Evolutionary conservation across 2,329 filamentous ascomycete species (phyloP).

Genomic region (Alternaria sp.): DNA sequence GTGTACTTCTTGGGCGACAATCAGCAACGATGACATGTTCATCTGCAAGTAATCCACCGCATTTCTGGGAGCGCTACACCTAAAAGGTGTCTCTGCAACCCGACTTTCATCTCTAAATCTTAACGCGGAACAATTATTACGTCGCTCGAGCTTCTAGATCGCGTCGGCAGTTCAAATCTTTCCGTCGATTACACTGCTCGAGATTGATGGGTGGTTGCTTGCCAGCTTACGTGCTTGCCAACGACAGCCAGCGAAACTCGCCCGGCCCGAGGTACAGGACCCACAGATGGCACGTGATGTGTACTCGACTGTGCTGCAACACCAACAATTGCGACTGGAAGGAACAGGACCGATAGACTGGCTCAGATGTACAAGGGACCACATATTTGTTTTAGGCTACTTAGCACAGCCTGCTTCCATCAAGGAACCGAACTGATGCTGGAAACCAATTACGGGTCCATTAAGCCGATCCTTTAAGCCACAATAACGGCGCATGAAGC

Average conservation of each 20-base stretch:
- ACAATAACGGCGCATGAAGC: not conserved
- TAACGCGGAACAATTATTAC: not conserved
- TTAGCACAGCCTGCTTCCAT: not conserved
- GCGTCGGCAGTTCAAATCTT: not conserved
- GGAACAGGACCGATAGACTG: not conserved
- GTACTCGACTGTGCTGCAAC: not conserved
- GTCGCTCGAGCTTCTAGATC: not conserved
- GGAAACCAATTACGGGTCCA: not conserved
- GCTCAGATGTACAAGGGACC: not conserved
- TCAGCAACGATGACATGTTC: not conserved
- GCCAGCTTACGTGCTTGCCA: not conserved
- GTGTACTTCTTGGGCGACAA: not conserved
- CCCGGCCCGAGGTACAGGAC: not conserved
- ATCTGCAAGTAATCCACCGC: not conserved
- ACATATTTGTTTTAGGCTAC: not conserved
- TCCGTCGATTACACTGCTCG: not conserved
- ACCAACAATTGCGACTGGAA: not conserved
- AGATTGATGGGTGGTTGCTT: not conserved
- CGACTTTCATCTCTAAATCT: not conserved
- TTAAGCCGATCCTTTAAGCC: not conserved
- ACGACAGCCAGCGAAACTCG: not conserved
- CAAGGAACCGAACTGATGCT: not conserved
- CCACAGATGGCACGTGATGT: not conserved
- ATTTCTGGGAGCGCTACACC: not conserved
- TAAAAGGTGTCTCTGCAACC: not conserved